Evolutionary conservation across 768 basidiomycete species (phyloP).

Genomic region (Podaxis sp.): DNA sequence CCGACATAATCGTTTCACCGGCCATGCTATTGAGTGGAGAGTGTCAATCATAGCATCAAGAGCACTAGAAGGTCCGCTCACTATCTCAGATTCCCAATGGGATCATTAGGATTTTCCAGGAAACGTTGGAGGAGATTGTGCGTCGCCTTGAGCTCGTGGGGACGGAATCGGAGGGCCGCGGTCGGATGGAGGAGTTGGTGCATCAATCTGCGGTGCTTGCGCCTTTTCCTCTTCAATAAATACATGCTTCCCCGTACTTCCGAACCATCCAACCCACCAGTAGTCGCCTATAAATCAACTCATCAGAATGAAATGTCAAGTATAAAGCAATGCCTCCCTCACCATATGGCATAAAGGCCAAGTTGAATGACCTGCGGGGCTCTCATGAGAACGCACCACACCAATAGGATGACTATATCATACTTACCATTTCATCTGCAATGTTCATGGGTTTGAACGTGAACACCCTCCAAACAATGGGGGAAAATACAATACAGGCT

Average conservation of each 20-base stretch:
- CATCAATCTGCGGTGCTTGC: slow-evolving; percentile 30
- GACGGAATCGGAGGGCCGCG: slow-evolving; percentile 25
- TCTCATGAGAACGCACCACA: not conserved
- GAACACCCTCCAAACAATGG: too few species aligned
- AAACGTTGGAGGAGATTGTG: slow-evolving; percentile 29
- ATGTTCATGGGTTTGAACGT: too few species aligned
- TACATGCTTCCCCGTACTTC: not conserved
- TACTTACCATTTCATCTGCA: slow-evolving; percentile 12
- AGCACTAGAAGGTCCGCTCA: not conserved
- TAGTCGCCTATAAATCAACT: slow-evolving; percentile 18
- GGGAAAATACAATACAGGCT: too few species aligned
- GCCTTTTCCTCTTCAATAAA: slow-evolving; percentile 25
- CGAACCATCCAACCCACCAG: slow-evolving; percentile 17
- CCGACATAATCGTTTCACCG: slow-evolving; percentile 31
- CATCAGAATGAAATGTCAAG: not conserved
- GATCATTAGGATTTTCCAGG: slow-evolving; percentile 23
- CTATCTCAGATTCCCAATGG: slow-evolving; percentile 8
- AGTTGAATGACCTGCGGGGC: slow-evolving; percentile 29
- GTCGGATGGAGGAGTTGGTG: slow-evolving; percentile 31
- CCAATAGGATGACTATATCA: not conserved
- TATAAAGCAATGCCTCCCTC: slow-evolving; percentile 10
- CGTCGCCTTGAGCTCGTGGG: slow-evolving; percentile 26
- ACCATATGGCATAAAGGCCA: slow-evolving; percentile 33
- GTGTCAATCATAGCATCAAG: not conserved
- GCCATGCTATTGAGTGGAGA: slow-evolving; percentile 27